Evolutionary conservation across 441 rosid genomes (phyloP), one percentile per base, ranked within the genome.

Genomic region (Arabidopsis lyrata): DNA sequence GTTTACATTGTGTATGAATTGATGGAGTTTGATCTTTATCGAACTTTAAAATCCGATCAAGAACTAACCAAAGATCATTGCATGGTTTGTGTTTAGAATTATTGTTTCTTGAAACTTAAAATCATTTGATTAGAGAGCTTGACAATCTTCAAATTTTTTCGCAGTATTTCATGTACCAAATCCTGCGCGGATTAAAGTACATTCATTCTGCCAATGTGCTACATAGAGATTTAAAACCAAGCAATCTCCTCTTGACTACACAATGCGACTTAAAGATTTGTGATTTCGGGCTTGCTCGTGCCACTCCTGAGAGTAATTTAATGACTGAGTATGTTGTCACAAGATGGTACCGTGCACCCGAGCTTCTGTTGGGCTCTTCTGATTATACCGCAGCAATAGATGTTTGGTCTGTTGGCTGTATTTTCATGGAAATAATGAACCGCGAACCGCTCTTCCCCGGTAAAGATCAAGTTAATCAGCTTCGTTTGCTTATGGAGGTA

Each of bases 301-400:
- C 81, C 47, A 83, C 87, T 64, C 85, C 94, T 5, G 98, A 91
- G 76, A 83, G 81, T 75, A 88, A 88, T 84, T 73, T 83, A 72
- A 91, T 90, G 96, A 91, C 92, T 44, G 91, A 88, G 55, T 87
- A 91, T 77, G 97, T 91, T 59, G 89, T 86, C 71, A 90, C 97
- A 47, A 87, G 97, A 78, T 93, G 97, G 97, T 93, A 93, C 70
- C 88, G 97, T 13, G 90, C 97, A 41, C 98, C 98, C 2, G 98
- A 93, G 81, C 83, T 93, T 75, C 66, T 93, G 55, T 72, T 91
- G 62, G 85, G 86, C 81, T 90, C 95, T 27, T 84, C 86, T 71
- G 89, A 86, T 72, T 93, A 90, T 54, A 91, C 92, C 12, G 78
- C 90, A 45, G 92, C 98, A 68, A 85, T 93, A 41, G 98, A 93